These are phyloP conservation scores for Leishmania guyanensis DNA, from an alignment of 208 protist species.

Conservation along the genomic window DNA sequence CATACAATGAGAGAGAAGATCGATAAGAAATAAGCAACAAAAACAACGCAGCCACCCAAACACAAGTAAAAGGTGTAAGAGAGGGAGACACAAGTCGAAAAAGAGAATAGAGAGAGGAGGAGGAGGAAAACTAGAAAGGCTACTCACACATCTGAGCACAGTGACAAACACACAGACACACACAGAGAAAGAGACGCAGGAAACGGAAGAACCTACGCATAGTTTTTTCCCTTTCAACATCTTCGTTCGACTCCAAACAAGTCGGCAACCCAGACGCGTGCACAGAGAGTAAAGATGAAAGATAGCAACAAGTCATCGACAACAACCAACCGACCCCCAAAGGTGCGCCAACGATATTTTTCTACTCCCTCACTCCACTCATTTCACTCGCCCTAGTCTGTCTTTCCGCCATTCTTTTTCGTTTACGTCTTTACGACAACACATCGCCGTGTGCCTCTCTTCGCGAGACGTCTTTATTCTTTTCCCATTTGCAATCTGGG, in stretches of 20 bases:
- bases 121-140: conserved; percentile 17
- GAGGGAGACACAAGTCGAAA: conserved; percentile 7
- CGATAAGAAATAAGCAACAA: neutral
- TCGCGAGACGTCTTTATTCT: neutral
- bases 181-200: neutral
- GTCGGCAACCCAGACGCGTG: neutral
- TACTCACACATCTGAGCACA: neutral
- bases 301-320: neutral
- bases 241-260: neutral
- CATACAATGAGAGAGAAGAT: neutral
- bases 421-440: neutral
- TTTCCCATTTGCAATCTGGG: neutral
- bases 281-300: neutral
- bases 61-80: conserved; percentile 4
- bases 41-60: neutral
- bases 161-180: neutral
- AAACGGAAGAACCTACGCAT: too few relatives aligned
- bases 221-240: neutral
- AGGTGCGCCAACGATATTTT: neutral
- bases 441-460: neutral
- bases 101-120: neutral
- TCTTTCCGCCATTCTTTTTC: neutral
- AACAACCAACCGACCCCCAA: too few relatives aligned
- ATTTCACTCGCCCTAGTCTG: neutral
- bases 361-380: neutral